A percentile compares a stretch with the other conserved stretches of the same genome.
phyloP scores from a whole-genome alignment of 768 basidiomycete species.

The Leccinum boreale region DNA sequence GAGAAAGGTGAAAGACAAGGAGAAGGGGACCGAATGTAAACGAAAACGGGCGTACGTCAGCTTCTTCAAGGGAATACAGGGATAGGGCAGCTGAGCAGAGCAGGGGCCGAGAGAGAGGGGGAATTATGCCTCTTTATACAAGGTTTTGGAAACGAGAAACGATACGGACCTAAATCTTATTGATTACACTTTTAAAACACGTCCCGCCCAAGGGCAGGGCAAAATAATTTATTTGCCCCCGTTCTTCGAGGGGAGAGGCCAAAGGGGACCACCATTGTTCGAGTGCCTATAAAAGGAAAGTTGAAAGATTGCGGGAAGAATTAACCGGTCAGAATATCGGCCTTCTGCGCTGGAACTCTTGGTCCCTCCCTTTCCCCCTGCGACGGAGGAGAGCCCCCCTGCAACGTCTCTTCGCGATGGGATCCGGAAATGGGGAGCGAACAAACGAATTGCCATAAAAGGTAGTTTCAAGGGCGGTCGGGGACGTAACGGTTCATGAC shows the following conservation, averaged over 20 bases:
- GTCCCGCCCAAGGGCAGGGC: constrained; percentile 22
- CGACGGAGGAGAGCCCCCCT: constrained; percentile 17
- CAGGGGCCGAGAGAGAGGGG: constrained; percentile 29
- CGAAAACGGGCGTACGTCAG: constrained; percentile 38
- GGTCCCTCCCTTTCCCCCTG: constrained; percentile 17
- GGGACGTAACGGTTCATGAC: constrained; percentile 30
- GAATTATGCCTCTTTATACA: constrained; percentile 29
- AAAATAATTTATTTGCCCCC: not conserved
- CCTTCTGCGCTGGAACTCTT: constrained; percentile 35
- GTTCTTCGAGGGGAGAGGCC: constrained; percentile 16
- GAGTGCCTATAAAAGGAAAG: constrained; percentile 30
- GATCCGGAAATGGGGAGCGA: constrained; percentile 32
- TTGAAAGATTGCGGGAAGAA: constrained; percentile 29
- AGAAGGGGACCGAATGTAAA: constrained; percentile 24
- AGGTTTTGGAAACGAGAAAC: constrained; percentile 26
- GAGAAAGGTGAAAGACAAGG: not conserved
- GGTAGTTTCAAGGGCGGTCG: constrained; percentile 36
- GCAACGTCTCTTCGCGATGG: constrained; percentile 22
- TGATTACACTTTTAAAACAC: constrained; percentile 26
- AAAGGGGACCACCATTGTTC: constrained; percentile 30
- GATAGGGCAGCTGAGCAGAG: constrained; percentile 25
- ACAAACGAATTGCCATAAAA: constrained; percentile 36
- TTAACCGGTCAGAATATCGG: constrained; percentile 29
- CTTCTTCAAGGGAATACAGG: constrained; percentile 20
- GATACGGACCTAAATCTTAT: constrained; percentile 25